Base-by-base conservation (phyloP, 108 stramenopile genomes). In the Cyclotella choctawhatcheeana region DNA sequence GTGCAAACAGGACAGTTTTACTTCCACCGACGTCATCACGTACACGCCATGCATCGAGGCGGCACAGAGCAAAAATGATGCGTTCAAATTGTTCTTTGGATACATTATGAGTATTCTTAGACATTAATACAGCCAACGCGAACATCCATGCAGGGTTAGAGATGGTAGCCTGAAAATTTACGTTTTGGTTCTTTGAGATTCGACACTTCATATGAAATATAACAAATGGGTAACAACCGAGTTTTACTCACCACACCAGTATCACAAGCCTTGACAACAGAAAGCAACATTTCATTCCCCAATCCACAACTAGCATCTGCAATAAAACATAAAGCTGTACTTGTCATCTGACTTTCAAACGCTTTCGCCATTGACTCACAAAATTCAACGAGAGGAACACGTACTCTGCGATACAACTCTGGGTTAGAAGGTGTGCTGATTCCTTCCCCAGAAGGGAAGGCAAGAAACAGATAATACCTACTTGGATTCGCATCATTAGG, bases 121-220 rank as follows among this genome's bases (percentile, higher is more conserved):
- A 73, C 25, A 62, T 58, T 61, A 88, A 54, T 0, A 76, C 60
- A 35, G 93, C 86, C 17, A 94, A 32, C 13, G 79, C 64, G 20
- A 81, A 69, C 93, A 94, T 87, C 93, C 93, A 94, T 10, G 82
- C 58, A 1, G 93, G 90, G 44, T 76, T 64, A n/a, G 61, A 45
- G 8, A 81, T 81, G 44, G 59, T 67, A 18, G 79, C 79, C 79
- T 81, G 74, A 29, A 14, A 10, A n/a, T n/a, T n/a, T n/a, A n/a
- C n/a, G n/a, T n/a, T n/a, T n/a, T n/a, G n/a, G n/a, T n/a, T n/a
- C n/a, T n/a, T n/a, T n/a, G n/a, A n/a, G n/a, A 69, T 58, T 48
- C 40, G 66, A 8, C 16, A 16, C 31, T 21, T 24, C 44, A 54
- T 5, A 54, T 29, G 8, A 51, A 24, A 52, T 32, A 27, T 13